Evolutionary conservation across 2,329 filamentous ascomycete species (phyloP), one percentile per base, ranked within the genome.

Genomic region (Escovopsis sp.): DNA sequence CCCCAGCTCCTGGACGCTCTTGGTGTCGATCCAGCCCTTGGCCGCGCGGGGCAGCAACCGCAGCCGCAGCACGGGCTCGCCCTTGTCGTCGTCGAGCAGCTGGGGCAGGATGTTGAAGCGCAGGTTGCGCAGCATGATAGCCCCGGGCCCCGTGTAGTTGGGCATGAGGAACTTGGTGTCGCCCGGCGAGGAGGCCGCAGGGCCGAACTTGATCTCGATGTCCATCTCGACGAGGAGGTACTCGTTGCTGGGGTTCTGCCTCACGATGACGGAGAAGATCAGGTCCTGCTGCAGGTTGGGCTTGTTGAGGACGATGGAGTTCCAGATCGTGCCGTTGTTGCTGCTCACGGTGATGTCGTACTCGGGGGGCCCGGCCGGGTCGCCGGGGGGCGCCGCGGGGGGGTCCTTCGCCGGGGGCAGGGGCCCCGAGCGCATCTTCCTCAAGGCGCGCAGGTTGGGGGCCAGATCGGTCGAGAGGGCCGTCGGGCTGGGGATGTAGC

Each of bases 81-180:
- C 28, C 12, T 11, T 12, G 10, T 26, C 35, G 30, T 28, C 37
- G 30, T 33, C 30, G 8, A 34, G 4, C 9, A 40, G 12, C 4
- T 15, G 26, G 6, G 38, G 38, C 8, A 40, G 18, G n/a, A 48
- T 39, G 41, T 48, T 48, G 47, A 49, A 49, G 15, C 47, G 45
- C n/a, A 49, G 38, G 19, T 49, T 47, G 30, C 18, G 43, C 28
- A 49, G 38, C 45, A 49, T 47, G n/a, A 26, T 26, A 4, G 47
- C 36, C 3, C 45, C 47, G 3, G 45, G 43, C 7, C 47, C 47
- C 5, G 9, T 23, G 36, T 49, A 49, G 23, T 36, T 45, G 10
- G 40, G 30, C 41, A 49, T 33, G 6, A 49, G 36, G 26, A 19
- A 39, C 5, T 5, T 12, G 11, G 26, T 39, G 4, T 40, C 12